Evolutionary conservation across 2,329 filamentous ascomycete species (phyloP).

Genomic region (Diaporthe citri): DNA sequence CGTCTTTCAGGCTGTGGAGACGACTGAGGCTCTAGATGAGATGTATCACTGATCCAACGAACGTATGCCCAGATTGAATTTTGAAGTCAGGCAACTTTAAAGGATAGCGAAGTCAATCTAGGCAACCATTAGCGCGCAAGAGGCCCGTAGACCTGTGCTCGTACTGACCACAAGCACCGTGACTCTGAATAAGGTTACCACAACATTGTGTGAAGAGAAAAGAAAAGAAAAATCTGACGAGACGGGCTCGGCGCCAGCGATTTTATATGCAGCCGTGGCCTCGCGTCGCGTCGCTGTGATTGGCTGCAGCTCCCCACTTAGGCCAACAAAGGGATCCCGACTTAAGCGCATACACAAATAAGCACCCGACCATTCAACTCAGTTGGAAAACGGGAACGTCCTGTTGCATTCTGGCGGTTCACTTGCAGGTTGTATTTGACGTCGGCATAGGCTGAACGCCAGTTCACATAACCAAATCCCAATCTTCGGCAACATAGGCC

Average conservation of each 20-base stretch:
- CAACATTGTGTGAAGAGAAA: slow-evolving; percentile 74
- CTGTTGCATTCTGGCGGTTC: too few species aligned
- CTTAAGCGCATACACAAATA: not conserved
- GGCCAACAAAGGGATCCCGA: not conserved
- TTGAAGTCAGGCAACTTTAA: slow-evolving; percentile 74
- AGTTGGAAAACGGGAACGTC: too few species aligned
- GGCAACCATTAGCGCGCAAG: slow-evolving; percentile 98
- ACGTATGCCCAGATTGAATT: slow-evolving; percentile 55
- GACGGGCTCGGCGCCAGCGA: slow-evolving; percentile 36
- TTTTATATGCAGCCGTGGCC: slow-evolving; percentile 14
- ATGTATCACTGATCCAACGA: slow-evolving; percentile 55
- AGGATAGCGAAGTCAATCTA: slow-evolving; percentile 84
- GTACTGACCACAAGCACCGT: slow-evolving; percentile 91
- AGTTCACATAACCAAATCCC: not conserved
- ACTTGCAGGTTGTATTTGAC: too few species aligned
- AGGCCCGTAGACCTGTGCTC: slow-evolving; percentile 90
- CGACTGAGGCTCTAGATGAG: not conserved
- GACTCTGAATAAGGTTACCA: slow-evolving; percentile 98
- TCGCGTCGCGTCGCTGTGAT: not conserved
- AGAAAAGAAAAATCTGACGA: slow-evolving; percentile 54
- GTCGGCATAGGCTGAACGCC: too few species aligned
- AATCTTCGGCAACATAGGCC: not conserved
- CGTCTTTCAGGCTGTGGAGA: not conserved
- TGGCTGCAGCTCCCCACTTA: not conserved
- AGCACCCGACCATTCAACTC: not conserved